Evolutionary conservation across 2,329 filamentous ascomycete species (phyloP).

Genomic region (Colletotrichum sp.): DNA sequence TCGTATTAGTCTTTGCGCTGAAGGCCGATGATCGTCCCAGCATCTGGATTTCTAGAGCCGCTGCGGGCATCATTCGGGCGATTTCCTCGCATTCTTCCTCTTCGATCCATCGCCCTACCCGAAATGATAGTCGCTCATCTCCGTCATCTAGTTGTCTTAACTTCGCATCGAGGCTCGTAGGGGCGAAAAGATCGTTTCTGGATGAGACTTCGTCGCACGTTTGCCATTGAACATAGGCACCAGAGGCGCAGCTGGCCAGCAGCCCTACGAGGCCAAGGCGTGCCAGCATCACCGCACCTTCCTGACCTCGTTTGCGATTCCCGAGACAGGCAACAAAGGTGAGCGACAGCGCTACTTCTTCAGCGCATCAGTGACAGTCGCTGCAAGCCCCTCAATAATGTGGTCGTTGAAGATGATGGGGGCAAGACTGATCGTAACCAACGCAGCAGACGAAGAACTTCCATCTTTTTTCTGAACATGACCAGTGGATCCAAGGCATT

Average conservation of each 20-base stretch:
- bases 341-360: background rate
- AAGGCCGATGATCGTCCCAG: conserved; percentile 2
- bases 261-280: conserved; percentile 2
- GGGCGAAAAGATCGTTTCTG: background rate
- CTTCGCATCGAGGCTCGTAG: background rate
- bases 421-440: background rate
- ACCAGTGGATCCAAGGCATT: background rate
- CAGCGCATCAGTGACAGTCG: background rate
- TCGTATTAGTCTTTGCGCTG: background rate
- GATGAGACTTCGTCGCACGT: conserved; percentile 8
- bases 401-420: background rate
- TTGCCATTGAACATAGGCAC: conserved; percentile 24
- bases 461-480: background rate
- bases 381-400: background rate
- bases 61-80: background rate
- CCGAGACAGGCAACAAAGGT: background rate
- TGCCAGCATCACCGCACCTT: background rate
- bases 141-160: background rate
- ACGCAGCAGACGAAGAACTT: background rate
- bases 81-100: conserved; percentile 1
- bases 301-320: background rate
- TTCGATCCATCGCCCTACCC: background rate
- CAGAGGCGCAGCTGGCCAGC: conserved; percentile 3
- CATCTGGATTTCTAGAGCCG: conserved; percentile 2
- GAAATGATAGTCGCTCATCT: background rate